Evolutionary conservation across 352 stramenopile genomes (phyloP), one percentile per base, ranked within the genome.

Genomic region (Pseudoperonospora humuli): DNA sequence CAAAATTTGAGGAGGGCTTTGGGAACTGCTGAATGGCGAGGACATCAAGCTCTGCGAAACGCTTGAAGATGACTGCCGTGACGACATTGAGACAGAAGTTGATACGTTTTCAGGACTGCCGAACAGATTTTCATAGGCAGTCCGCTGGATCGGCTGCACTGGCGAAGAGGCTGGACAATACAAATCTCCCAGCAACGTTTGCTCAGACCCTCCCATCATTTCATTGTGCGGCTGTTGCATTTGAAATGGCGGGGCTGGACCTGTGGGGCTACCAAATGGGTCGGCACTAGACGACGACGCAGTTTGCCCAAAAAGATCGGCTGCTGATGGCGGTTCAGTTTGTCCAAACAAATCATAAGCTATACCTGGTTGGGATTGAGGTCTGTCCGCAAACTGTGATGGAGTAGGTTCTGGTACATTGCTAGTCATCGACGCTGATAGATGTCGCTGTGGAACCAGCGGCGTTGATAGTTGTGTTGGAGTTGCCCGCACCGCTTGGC

Each of bases 391-490:
- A 15, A 53, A 60, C 3, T 56, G 47, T 14, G 46, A 49, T 23
- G 37, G 3, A 7, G 38, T 31, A 19, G 53, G 20, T 19, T 66
- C 39, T 6, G 47, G 46, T 14, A 27, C 50, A 11, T 39, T 33
- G 31, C 29, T 54, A 25, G 29, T 31, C 10, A 31, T 39, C n/a
- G 62, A 55, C 28, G 51, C 34, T 8, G 67, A 65, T 14, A 57
- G 31, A 17, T 70, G 54, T 7, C 67, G 67, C 26, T 64, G 49
- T 0, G 63, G 52, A 6, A 81, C 70, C 2, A 86, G 44, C 5
- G 74, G 74, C 14, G 74, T 86, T 3, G 74, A 68, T 23, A 86
- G 43, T 39, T 86, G 74, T 28, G 70, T 82, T 20, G 67, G 70
- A 4, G 64, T 57, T 21, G 65, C 34, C 11, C 67, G 67, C 24